Evolutionary conservation across 768 basidiomycete species (phyloP).

Genomic region (Asterophora parasitica): DNA sequence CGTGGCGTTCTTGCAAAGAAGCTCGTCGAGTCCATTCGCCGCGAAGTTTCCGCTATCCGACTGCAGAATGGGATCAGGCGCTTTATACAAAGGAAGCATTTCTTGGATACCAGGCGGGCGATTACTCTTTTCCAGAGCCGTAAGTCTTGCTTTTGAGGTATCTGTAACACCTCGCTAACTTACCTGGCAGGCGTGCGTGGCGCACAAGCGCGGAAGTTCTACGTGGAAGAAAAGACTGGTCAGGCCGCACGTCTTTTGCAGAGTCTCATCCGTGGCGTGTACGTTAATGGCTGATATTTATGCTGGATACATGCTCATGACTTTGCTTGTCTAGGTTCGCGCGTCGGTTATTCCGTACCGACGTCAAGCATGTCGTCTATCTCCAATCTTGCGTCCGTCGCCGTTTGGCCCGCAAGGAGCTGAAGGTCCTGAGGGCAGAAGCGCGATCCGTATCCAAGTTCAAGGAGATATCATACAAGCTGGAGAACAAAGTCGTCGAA

Average conservation of each 20-base stretch:
- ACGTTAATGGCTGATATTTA: slow-evolving; percentile 28
- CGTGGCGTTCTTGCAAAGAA: slow-evolving; percentile 76
- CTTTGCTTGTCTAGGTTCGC: slow-evolving; percentile 35
- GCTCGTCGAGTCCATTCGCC: slow-evolving; percentile 65
- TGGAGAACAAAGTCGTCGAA: slow-evolving; percentile 99
- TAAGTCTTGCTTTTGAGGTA: slow-evolving; percentile 37
- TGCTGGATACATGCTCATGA: slow-evolving; percentile 4
- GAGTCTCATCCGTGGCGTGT: slow-evolving; percentile 85
- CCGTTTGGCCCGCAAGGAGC: slow-evolving; percentile 78
- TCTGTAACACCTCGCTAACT: background rate
- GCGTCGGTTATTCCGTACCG: slow-evolving; percentile 48
- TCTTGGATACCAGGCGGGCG: slow-evolving; percentile 55
- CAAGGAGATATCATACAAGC: slow-evolving; percentile 95
- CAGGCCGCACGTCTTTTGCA: slow-evolving; percentile 74
- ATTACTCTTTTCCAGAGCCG: slow-evolving; percentile 80
- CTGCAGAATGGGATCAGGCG: slow-evolving; percentile 72
- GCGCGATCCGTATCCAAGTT: slow-evolving; percentile 97
- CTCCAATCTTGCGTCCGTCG: slow-evolving; percentile 92
- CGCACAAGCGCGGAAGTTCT: slow-evolving; percentile 57
- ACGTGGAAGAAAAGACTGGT: slow-evolving; percentile 47
- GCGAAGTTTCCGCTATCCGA: slow-evolving; percentile 68
- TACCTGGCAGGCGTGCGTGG: slow-evolving; percentile 63
- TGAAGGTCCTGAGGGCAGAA: slow-evolving; percentile 80
- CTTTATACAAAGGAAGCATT: slow-evolving; percentile 69
- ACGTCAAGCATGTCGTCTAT: slow-evolving; percentile 72